Evolutionary conservation across 352 stramenopile genomes (phyloP).

Genomic region (Phytophthora nicotianae): DNA sequence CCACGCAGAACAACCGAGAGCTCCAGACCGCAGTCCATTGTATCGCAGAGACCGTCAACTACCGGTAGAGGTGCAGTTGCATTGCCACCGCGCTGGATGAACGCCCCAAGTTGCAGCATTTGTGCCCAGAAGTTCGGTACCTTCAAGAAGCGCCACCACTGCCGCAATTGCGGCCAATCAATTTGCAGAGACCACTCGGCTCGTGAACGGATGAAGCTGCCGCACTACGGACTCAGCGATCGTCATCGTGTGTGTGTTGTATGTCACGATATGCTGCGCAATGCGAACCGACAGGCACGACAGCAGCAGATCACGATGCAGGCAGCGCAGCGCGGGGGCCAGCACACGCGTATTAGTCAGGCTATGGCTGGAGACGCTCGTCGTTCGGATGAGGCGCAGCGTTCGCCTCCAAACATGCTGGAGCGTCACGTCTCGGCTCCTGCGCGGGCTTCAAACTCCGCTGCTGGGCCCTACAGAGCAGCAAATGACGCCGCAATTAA

Average conservation of each 20-base stretch:
- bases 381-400: conserved; percentile 62
- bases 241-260: conserved; percentile 84
- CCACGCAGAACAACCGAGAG: conserved; percentile 37
- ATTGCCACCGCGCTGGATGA: conserved; percentile 84
- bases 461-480: conserved; percentile 13
- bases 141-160: conserved; percentile 89
- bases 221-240: conserved; percentile 81
- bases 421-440: conserved; percentile 82
- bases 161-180: conserved; percentile 86
- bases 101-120: conserved; percentile 83
- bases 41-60: conserved; percentile 39
- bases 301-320: conserved; percentile 40
- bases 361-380: conserved; percentile 36
- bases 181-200: conserved; percentile 88
- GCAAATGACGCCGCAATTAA: conserved; percentile 62
- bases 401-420: conserved; percentile 45
- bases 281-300: conserved; percentile 42
- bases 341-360: conserved; percentile 30
- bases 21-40: conserved; percentile 45
- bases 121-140: conserved; percentile 81
- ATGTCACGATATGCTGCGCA: conserved; percentile 77
- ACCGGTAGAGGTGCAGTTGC: conserved; percentile 47
- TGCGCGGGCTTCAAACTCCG: conserved; percentile 43
- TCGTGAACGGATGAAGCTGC: conserved; percentile 79
- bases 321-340: conserved; percentile 28